Base-by-base conservation (phyloP, 805 yeast species). In the Ogataea paraovalis region DNA sequence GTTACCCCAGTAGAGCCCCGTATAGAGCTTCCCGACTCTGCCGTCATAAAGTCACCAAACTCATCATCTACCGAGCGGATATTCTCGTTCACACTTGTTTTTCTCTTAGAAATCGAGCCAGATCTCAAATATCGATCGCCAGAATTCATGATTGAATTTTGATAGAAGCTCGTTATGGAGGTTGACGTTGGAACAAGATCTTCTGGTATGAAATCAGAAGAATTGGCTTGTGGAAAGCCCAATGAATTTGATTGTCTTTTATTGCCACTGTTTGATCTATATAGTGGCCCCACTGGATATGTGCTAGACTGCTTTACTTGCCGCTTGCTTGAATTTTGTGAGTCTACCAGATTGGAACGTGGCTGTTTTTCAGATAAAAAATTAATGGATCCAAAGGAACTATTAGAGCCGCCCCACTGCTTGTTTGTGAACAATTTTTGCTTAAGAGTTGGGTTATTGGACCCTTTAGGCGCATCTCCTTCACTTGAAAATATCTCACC, bases 141-240 rank as follows among this genome's bases (percentile, higher is more conserved):
- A 42, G 48, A 44, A 34, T 45, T 48, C 44, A 48, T 45, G 30
- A 48, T 45, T 2, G 48, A 41, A 30, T 43, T 48, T 19, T 48
- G 48, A 25, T 45, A 48, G 32, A 48, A 48, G 20, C 22, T 48
- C 9, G 48, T 37, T 30, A 45, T 43, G 7, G 51, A 48, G 23
- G 32, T 42, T 4, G 41, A 41, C 3, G 48, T 34, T 5, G 51
- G 51, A 30, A 48, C 44, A 12, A 48, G 39, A 21, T 48, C 48
- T 27, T 45, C 51, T 12, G 51, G 48, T 21, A 48, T 27, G n/a
- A 20, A 32, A 19, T 19, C 28, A 6, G 36, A 18, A 6, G 27
- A 34, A 13, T 21, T 23, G 9, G 32, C 39, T 2, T 33, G 43
- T 27, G 33, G 42, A n/a, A 14, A 6, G 21, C 25, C 25, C 9